A percentile compares a stretch with the other conserved stretches of the same genome.
Conservation (phyloP, 2,329 filamentous ascomycete species). For the Ceratocystis harringtonii region DNA sequence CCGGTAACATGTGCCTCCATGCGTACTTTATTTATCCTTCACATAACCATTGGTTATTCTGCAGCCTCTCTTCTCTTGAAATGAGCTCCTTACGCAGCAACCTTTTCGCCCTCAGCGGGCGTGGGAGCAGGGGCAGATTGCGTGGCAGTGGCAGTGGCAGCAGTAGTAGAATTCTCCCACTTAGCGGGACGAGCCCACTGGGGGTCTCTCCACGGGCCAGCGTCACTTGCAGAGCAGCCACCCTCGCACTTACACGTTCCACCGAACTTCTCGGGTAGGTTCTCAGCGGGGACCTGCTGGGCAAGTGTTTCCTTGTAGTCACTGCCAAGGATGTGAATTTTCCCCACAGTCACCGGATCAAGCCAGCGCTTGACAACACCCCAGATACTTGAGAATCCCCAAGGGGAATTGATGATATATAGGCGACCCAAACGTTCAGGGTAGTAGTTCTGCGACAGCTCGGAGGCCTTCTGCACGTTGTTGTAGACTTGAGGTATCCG, state of each 20-base stretch:
- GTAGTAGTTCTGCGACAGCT: conserved; percentile 97
- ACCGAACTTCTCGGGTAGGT: conserved; percentile 74
- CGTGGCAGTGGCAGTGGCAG: conserved; percentile 18
- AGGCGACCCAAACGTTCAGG: conserved; percentile 90
- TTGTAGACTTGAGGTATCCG: conserved; percentile 73
- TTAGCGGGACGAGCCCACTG: conserved; percentile 51
- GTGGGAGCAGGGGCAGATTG: conserved; percentile 24
- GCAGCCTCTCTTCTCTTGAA: background rate
- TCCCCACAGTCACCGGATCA: conserved; percentile 88
- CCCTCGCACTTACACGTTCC: conserved; percentile 68
- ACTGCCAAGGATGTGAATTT: conserved; percentile 80
- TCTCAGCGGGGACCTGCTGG: conserved; percentile 73
- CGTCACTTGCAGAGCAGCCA: conserved; percentile 75
- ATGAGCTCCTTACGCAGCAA: conserved; percentile 24
- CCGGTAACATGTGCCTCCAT: conserved; percentile 11
- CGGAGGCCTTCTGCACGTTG: conserved; percentile 73
- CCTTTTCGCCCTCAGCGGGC: conserved; percentile 25
- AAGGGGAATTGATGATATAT: conserved; percentile 95
- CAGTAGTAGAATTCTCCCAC: conserved; percentile 33
- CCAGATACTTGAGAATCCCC: conserved; percentile 85
- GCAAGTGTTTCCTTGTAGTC: conserved; percentile 75
- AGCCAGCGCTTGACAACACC: conserved; percentile 80
- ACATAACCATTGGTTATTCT: conserved; percentile 16
- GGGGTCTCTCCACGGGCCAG: conserved; percentile 72
- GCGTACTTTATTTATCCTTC: conserved; percentile 16